Percentiles rank a stretch among this genome's conserved stretches.
These are phyloP conservation scores for Corylus americana DNA, from an alignment of 306 rosid species.

Conservation along the genomic window DNA sequence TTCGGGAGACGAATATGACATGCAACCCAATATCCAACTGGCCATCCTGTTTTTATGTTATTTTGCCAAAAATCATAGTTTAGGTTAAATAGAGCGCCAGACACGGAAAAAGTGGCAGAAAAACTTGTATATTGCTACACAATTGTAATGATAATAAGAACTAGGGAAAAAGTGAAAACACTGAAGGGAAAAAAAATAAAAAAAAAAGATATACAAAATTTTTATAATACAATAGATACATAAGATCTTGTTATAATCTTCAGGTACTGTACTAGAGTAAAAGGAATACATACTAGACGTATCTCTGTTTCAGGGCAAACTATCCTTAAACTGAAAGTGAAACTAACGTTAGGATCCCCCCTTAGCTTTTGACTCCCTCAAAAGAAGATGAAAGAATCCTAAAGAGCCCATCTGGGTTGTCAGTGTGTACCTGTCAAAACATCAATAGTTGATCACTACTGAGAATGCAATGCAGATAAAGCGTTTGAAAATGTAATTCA, in stretches of 20 bases:
- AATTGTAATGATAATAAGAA: no score
- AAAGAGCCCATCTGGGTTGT: slow-evolving; percentile 94
- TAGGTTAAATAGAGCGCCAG: not conserved
- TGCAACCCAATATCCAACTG: no score
- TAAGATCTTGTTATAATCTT: not conserved
- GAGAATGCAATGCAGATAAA: not conserved
- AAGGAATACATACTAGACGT: not conserved
- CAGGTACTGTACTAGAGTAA: not conserved
- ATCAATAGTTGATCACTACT: not conserved
- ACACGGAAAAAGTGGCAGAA: not conserved
- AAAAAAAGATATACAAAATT: not conserved
- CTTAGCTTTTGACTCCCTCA: slow-evolving; percentile 44
- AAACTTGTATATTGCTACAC: not conserved
- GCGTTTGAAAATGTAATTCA: not conserved
- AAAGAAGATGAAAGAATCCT: slow-evolving; percentile 86
- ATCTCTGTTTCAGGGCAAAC: not conserved
- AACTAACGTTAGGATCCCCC: slow-evolving; percentile 6
- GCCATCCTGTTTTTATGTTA: no score
- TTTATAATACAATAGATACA: not conserved
- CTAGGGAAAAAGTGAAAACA: not conserved
- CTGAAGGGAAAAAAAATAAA: not conserved
- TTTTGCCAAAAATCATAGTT: not conserved
- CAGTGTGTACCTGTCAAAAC: slow-evolving; percentile 77
- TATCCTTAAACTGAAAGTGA: not conserved
- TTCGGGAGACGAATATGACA: no score